Evolutionary conservation across 169 alveolate species (phyloP).

Genomic region (Plasmodium vivax): DNA sequence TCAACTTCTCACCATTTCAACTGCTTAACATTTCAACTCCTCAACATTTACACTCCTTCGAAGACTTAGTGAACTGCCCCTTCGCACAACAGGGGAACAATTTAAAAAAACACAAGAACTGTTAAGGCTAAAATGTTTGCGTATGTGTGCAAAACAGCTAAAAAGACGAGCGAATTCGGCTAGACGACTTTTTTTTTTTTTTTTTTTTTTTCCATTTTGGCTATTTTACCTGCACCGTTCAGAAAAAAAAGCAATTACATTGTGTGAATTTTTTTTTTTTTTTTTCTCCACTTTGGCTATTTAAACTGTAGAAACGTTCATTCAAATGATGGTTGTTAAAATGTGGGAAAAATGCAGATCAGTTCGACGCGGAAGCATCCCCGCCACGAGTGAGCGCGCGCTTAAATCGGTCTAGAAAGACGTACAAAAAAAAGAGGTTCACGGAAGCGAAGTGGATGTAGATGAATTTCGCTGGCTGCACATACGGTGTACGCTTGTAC

Average conservation of each 20-base stretch:
- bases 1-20: neutral
- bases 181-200: slow-evolving; percentile 9
- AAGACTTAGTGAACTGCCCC: neutral
- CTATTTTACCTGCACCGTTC: slow-evolving; percentile 23
- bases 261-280: slow-evolving; percentile 25
- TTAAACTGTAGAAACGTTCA: slow-evolving; percentile 5
- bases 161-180: neutral
- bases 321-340: slow-evolving; percentile 13
- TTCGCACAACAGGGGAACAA: neutral
- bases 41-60: neutral
- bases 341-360: neutral
- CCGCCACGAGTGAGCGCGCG: neutral
- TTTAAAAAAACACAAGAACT: neutral
- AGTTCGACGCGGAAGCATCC: neutral
- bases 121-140: neutral
- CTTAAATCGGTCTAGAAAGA: neutral
- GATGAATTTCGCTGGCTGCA: neutral
- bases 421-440: neutral
- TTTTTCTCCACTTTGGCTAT: slow-evolving; percentile 29
- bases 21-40: neutral
- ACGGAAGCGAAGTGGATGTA: neutral
- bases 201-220: slow-evolving; percentile 27
- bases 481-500: neutral
- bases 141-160: neutral
- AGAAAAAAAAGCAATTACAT: slow-evolving; percentile 5